Evolutionary conservation across 257 asterid genomes (phyloP), one percentile per base, ranked within the genome.

Genomic region (Fraxinus anomala): DNA sequence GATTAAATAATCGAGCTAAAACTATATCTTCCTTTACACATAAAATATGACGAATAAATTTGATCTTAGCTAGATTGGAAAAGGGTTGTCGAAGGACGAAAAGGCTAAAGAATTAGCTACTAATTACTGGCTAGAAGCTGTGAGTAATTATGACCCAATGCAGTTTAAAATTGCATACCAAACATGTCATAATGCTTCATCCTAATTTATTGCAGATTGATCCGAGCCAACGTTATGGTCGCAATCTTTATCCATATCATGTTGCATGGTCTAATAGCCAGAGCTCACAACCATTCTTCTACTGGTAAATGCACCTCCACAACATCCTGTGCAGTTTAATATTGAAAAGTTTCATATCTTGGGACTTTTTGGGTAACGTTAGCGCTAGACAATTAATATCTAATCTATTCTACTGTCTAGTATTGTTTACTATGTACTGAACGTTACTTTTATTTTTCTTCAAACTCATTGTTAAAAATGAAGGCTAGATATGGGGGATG

Each of bases 401-500:
- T 51, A 14, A 1, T 51, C 9, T 2, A 51, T 5, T 19, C 19
- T 51, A 19, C 0, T 6, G 3, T 51, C 63, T 61, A 13, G 12
- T 16, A 2, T 1, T 51, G 12, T 47, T 7, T 0, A 28, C 26
- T 1, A 31, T 21, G 28, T 47, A 34, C 7, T 7, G 4, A 19
- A 72, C 6, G 2, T n/a, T 1, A 0, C 3, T 40, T 2, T 40
- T 40, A 40, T 40, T 40, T 40, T 40, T 0, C 14, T 9, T 36
- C 19, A 51, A 49, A 26, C 6, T 5, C 68, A 2, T 51, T 3
- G 8, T 0, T 16, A 0, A 1, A 10, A 8, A 21, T 82, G 70
- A 75, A 82, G 84, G 88, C 73, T 85, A 68, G 88, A 84, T 49
- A 26, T 76, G 24, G 88, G 85, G 70, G 86, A 81, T 30, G 86